phyloP scores from a whole-genome alignment of 441 rosid species.

The Erysimum cheiri region DNA sequence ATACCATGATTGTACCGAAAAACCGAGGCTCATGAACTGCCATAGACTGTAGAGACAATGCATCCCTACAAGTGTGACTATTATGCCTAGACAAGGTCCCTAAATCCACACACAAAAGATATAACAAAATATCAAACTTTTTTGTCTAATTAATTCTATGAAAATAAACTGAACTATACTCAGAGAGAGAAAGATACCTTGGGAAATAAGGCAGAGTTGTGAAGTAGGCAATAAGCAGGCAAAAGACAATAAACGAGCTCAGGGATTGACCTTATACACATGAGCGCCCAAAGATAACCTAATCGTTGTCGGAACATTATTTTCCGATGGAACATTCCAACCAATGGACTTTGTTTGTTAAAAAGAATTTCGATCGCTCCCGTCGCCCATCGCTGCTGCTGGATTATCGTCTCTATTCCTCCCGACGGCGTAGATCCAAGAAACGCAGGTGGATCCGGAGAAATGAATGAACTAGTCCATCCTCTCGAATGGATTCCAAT shows the following conservation, averaged over 20 bases:
- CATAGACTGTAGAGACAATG: conserved; percentile 26
- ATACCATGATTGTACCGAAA: conserved; percentile 24
- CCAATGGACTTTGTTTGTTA: conserved; percentile 20
- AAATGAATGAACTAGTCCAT: conserved; percentile 45
- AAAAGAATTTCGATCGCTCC: conserved; percentile 14
- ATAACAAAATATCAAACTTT: neutral
- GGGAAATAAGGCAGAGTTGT: conserved; percentile 28
- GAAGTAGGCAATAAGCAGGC: conserved; percentile 37
- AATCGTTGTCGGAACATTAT: conserved; percentile 12
- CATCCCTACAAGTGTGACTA: conserved; percentile 27
- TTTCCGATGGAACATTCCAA: neutral
- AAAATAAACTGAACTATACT: neutral
- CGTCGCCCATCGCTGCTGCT: conserved; percentile 12
- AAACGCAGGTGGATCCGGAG: conserved; percentile 35
- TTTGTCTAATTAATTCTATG: neutral
- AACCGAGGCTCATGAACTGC: conserved; percentile 27
- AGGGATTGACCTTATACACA: conserved; percentile 14
- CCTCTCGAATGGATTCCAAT: conserved; percentile 59
- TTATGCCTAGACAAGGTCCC: conserved; percentile 18
- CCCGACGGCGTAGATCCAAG: conserved; percentile 9
- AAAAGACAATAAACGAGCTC: conserved; percentile 22
- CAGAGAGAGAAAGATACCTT: conserved; percentile 11
- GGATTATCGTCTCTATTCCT: conserved; percentile 3
- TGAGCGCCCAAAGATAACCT: neutral
- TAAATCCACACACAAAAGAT: neutral